Base-by-base conservation (phyloP, 768 basidiomycete genomes). In the Lentinula edodes region DNA sequence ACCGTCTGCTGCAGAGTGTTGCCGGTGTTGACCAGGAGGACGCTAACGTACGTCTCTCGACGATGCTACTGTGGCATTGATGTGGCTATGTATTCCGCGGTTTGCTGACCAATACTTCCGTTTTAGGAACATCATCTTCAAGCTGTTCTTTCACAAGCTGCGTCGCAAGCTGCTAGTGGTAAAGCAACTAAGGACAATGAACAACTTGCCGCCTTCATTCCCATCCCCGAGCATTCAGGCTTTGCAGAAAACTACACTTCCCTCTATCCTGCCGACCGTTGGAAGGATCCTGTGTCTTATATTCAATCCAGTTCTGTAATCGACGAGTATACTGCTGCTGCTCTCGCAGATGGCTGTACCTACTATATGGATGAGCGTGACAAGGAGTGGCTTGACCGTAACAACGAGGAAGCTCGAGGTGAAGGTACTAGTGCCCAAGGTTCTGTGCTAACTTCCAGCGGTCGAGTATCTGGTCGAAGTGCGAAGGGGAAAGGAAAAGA, bases 291-390 rank as follows among this genome's bases (percentile, higher is more conserved):
- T 1, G 71, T 79, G 18, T 82, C 88, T 0, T 94, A 90, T 71
- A 79, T 96, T 60, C 85, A 87, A 61, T 90, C 88, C 38, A 95
- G 93, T 7, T 86, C 90, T 67, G 93, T 90, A 3, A 86, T 90
- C 65, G 97, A 98, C 67, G 93, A 95, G 65, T 78, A 84, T 8
- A 77, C 80, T 66, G 72, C 72, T 4, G 80, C 76, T 64, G 85
- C 83, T 10, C 82, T 94, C 61, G 75, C 83, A 36, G 86, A 89
- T 66, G 89, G 90, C 0, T 90, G 90, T 74, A 86, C 87, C 1
- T 98, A 98, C 70, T 91, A 86, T 65, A 91, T 98, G 90, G 96
- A 99, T 67, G 97, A 98, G 72, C 88, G 90, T 16, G 96, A 98
- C 76, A 87, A 90, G 68, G 90, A 90, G 65, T 99, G 96, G 96